Evolutionary conservation across 805 yeast genomes (phyloP).

Genomic region (Saccharomycopsis olivae): DNA sequence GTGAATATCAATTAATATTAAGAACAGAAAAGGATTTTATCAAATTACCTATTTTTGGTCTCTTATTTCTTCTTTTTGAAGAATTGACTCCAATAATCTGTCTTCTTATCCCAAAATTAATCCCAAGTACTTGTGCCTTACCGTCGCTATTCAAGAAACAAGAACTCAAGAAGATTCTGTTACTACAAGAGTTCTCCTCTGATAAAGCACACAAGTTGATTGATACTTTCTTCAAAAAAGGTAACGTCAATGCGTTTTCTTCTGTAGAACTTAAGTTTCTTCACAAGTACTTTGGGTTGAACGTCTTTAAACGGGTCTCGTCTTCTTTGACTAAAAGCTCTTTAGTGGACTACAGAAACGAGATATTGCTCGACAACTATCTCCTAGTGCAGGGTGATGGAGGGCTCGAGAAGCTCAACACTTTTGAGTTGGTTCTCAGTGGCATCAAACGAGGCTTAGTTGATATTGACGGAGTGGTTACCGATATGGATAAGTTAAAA

Average conservation of each 20-base stretch:
- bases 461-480: constrained; percentile 1
- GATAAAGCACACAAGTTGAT: background rate
- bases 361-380: constrained; percentile 12
- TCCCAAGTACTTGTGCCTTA: constrained; percentile 49
- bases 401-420: constrained; percentile 10
- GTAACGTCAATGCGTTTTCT: background rate
- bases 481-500: constrained; percentile 1
- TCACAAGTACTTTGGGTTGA: constrained; percentile 7
- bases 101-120: constrained; percentile 40
- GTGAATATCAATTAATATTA: constrained; percentile 33
- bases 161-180: constrained; percentile 6
- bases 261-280: background rate
- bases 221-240: constrained; percentile 22
- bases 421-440: constrained; percentile 9
- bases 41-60: constrained; percentile 43
- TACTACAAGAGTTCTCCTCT: background rate
- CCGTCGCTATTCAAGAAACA: constrained; percentile 29
- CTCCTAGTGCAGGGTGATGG: constrained; percentile 4
- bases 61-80: constrained; percentile 37
- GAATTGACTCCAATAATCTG: constrained; percentile 47
- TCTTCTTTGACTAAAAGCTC: background rate
- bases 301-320: background rate
- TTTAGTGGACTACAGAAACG: constrained; percentile 5
- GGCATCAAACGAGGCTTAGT: constrained; percentile 14
- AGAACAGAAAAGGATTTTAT: constrained; percentile 31